Conservation (phyloP, 768 basidiomycete species). For the Boletus reticuloceps region DNA sequence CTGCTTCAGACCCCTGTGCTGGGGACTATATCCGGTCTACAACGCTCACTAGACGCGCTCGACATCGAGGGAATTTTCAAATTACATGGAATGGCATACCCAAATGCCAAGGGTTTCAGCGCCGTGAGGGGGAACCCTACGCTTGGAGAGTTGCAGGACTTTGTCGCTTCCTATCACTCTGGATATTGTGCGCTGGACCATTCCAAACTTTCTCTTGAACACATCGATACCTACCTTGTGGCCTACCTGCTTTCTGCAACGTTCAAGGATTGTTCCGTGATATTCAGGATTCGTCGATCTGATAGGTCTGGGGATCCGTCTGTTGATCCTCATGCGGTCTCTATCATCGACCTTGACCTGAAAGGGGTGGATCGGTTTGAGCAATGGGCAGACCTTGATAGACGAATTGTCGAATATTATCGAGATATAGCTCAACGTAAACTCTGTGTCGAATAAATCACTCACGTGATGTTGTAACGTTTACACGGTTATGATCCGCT, state of each 20-base stretch:
- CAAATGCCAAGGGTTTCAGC: conserved; percentile 23
- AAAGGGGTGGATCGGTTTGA: conserved; percentile 65
- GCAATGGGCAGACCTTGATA: conserved; percentile 75
- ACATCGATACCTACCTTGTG: conserved; percentile 61
- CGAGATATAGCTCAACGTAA: conserved; percentile 10
- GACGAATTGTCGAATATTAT: conserved; percentile 56
- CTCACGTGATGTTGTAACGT: conserved; percentile 4
- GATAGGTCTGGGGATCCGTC: conserved; percentile 24
- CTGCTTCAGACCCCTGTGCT: conserved; percentile 52
- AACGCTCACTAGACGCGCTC: conserved; percentile 73
- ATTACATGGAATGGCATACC: conserved; percentile 30
- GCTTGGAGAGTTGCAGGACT: conserved; percentile 62
- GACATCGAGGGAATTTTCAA: conserved; percentile 80
- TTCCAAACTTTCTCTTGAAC: conserved; percentile 35
- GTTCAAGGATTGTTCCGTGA: conserved; percentile 94
- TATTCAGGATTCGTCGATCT: conserved; percentile 37
- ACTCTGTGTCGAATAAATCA: conserved; percentile 18
- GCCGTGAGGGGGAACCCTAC: conserved; percentile 47
- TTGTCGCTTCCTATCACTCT: conserved; percentile 53
- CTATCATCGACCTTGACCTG: conserved; percentile 83
- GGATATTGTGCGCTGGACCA: conserved; percentile 36
- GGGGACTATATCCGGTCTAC: conserved; percentile 52
- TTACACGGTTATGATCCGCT: conserved; percentile 17
- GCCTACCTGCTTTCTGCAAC: conserved; percentile 87
- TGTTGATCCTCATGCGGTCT: conserved; percentile 40